phyloP scores from a whole-genome alignment of 208 protist genomes.

The Zelonia costaricensis region DNA sequence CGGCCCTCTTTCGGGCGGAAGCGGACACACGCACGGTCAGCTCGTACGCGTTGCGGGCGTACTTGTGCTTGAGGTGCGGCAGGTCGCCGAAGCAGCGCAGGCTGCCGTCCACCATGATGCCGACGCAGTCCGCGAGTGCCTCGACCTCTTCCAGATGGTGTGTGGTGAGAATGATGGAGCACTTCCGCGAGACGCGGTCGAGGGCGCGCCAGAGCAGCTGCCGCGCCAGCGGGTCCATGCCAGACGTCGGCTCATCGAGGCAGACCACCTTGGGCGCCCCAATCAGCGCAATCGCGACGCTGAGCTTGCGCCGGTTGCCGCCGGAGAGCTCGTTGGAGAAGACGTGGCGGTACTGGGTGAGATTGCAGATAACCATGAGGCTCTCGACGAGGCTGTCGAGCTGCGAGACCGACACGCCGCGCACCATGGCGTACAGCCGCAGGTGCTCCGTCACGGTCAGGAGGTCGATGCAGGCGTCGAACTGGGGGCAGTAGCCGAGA shows the following conservation, averaged over 20 bases:
- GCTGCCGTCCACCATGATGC: conserved; percentile 90
- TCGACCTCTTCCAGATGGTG: conserved; percentile 94
- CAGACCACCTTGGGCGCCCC: conserved; percentile 63
- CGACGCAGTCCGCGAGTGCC: conserved; percentile 76
- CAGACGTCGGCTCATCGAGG: conserved; percentile 77
- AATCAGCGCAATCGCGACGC: conserved; percentile 73
- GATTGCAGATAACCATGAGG: conserved; percentile 33
- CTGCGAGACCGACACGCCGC: conserved; percentile 41
- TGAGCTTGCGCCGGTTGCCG: conserved; percentile 83
- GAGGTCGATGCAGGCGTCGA: conserved; percentile 92
- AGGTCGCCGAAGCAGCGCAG: conserved; percentile 84
- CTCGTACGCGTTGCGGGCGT: conserved; percentile 77
- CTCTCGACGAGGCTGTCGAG: conserved; percentile 26
- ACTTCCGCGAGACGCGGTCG: conserved; percentile 43
- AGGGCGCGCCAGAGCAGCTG: conserved; percentile 72
- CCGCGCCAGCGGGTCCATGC: conserved; percentile 68
- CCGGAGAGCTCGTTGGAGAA: conserved; percentile 39
- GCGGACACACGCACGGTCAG: conserved; percentile 57
- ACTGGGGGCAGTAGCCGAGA: conserved; percentile 96
- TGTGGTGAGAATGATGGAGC: conserved; percentile 85
- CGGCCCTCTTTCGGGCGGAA: too few relatives aligned
- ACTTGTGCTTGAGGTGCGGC: conserved; percentile 84
- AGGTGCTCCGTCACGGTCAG: conserved; percentile 94
- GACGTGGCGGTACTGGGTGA: conserved; percentile 40
- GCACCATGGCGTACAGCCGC: conserved; percentile 81